Base-by-base conservation (phyloP, 2,329 filamentous ascomycete species). In the Myrmaecium sp. region DNA sequence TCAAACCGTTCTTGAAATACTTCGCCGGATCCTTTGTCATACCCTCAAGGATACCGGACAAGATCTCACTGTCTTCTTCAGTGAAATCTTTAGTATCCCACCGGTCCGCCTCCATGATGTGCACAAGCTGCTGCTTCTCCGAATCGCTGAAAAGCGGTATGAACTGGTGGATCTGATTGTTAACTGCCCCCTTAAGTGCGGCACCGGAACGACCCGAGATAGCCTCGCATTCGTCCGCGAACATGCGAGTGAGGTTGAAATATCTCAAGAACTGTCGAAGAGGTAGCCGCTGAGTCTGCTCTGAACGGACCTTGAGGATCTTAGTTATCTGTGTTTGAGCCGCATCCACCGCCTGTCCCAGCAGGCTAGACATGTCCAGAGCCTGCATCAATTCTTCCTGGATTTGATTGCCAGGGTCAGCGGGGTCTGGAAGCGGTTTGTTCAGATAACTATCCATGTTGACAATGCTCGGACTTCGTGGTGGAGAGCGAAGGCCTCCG, bases 151-250 rank as follows among this genome's bases (percentile, higher is more conserved):
- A 69, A 17, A 62, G 62, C 30, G 75, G 65, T 14, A 86, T 73
- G 44, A 83, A 89, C 9, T 81, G 76, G 39, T 70, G 76, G 47
- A 91, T 86, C 36, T 91, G 81, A 16, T 64, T 65, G 38, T 86
- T 84, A 32, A 91, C 76, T 17, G 83, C 67, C 11, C 67, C 79
- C 52, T 86, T 86, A 5, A 91, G 56, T 2, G 72, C 61, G 3
- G 72, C 74, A 6, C 80, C 78, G 32, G 78, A 78, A 30, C 78
- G 67, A 1, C 81, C 80, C 13, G 78, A 86, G 12, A 89, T 73
- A 10, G 78, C 75, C 49, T 91, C 81, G 42, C 81, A 89, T 46
- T 91, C 81, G 33, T 83, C 82, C 24, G 78, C 76, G 48, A 91
- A 89, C 30, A 82, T 68, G 5, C 82, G 60, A 41, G 86, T 89